These are phyloP conservation scores for Astragalus glycyphyllos DNA, from an alignment of 306 rosid genomes.

Conservation along the genomic window DNA sequence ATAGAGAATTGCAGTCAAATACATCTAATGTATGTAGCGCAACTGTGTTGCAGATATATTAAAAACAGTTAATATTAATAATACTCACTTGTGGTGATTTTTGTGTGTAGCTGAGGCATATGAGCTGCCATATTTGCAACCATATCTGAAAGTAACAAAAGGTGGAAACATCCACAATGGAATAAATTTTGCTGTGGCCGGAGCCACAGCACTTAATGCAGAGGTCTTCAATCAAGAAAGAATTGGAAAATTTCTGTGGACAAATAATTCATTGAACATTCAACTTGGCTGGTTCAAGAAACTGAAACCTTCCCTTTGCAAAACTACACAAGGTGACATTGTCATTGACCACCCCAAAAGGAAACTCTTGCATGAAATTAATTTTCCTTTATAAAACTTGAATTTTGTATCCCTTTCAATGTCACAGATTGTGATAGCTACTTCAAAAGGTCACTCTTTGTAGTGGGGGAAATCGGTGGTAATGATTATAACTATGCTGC, in stretches of 20 bases:
- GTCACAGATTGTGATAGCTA: slow-evolving; percentile 61
- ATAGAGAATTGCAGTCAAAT: not conserved
- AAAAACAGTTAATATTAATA: too few species aligned
- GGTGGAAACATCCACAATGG: slow-evolving; percentile 50
- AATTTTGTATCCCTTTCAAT: not conserved
- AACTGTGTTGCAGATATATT: not conserved
- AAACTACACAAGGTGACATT: slow-evolving; percentile 56
- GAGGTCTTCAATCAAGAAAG: slow-evolving; percentile 51
- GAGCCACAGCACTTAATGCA: slow-evolving; percentile 71
- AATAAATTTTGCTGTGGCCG: slow-evolving; percentile 81
- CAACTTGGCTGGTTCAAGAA: slow-evolving; percentile 80
- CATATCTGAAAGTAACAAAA: slow-evolving; percentile 49
- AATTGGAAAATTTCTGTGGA: slow-evolving; percentile 49
- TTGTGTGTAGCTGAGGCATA: slow-evolving; percentile 64
- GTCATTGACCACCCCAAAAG: not conserved
- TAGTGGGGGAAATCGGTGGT: slow-evolving; percentile 86
- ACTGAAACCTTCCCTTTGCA: slow-evolving; percentile 65
- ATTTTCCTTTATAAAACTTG: slow-evolving; percentile 2
- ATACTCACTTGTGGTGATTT: not conserved
- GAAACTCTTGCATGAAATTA: slow-evolving; percentile 1
- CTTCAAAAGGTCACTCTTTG: slow-evolving; percentile 62
- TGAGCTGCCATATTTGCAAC: slow-evolving; percentile 65
- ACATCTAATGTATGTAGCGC: not conserved
- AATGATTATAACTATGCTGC: slow-evolving; percentile 72
- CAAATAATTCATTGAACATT: slow-evolving; percentile 58